Conservation (phyloP, 2,329 filamentous ascomycete species). For the Talaromyces sp. region DNA sequence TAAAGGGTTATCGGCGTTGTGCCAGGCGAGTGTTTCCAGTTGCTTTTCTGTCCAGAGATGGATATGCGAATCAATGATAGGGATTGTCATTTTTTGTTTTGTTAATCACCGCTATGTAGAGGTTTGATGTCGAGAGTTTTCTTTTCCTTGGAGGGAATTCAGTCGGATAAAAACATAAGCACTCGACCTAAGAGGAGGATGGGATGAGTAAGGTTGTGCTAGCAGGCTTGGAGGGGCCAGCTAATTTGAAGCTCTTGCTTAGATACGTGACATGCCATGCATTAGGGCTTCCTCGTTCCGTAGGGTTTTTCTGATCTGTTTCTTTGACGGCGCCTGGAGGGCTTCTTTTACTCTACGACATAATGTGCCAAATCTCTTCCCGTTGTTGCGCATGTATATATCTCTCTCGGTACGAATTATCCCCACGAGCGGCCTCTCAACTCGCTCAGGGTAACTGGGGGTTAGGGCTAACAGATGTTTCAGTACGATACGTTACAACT, state of each 20-base stretch:
- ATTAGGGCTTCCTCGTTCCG: no score
- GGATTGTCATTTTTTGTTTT: constrained; percentile 24
- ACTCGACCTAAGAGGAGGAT: no score
- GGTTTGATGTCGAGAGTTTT: no score
- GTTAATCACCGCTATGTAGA: no score
- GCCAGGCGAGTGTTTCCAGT: constrained; percentile 64
- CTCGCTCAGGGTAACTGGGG: background rate
- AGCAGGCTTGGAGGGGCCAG: background rate
- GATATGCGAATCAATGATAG: constrained; percentile 84
- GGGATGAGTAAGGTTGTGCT: background rate
- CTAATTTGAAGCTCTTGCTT: background rate
- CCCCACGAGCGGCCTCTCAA: background rate
- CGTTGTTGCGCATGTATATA: background rate
- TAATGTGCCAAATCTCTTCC: no score
- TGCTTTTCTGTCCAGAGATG: constrained; percentile 75
- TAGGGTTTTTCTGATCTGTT: no score
- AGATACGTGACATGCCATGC: background rate
- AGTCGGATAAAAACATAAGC: no score
- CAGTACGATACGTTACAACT: no score
- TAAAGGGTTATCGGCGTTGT: constrained; percentile 54
- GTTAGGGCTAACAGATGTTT: background rate
- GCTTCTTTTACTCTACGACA: background rate
- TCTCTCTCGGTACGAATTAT: background rate
- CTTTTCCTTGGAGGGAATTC: no score
- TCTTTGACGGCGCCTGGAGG: no score